phyloP scores from a whole-genome alignment of 2,329 filamentous ascomycete species.

The Didymella pomorum region DNA sequence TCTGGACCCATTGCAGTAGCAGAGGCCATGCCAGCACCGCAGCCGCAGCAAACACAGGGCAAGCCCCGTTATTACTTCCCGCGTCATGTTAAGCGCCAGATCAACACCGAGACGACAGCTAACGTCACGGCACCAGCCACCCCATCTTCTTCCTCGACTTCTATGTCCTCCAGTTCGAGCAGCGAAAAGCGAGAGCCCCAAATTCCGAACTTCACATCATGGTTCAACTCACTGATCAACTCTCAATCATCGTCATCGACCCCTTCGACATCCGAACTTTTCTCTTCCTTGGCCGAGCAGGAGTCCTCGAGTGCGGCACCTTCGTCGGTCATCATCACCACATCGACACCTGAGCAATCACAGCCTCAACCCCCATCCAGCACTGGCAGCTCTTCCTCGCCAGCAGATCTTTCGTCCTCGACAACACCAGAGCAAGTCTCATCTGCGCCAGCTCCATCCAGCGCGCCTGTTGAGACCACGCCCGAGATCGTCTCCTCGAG shows the following conservation, averaged over 20 bases:
- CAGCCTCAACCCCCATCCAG: conserved; percentile 6
- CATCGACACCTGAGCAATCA: conserved; percentile 24
- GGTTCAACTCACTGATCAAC: conserved; percentile 39
- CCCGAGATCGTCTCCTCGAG: conserved; percentile 7
- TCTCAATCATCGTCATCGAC: conserved; percentile 27
- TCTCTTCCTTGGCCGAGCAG: conserved; percentile 23
- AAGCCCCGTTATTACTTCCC: conserved; percentile 58
- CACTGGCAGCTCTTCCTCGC: conserved; percentile 16
- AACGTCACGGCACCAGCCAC: conserved; percentile 45
- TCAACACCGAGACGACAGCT: conserved; percentile 35
- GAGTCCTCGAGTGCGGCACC: conserved; percentile 24
- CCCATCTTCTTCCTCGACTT: conserved; percentile 28
- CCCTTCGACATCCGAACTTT: conserved; percentile 21
- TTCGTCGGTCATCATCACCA: conserved; percentile 26
- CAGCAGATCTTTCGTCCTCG: conserved; percentile 7
- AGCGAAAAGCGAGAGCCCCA: conserved; percentile 32
- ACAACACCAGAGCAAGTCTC: neutral
- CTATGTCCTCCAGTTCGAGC: conserved; percentile 30
- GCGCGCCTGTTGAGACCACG: neutral
- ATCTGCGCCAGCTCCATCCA: conserved; percentile 4
- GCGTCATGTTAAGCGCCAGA: conserved; percentile 56
- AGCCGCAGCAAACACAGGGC: conserved; percentile 44
- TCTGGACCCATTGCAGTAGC: conserved; percentile 53
- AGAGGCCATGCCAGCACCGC: conserved; percentile 58
- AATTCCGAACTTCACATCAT: conserved; percentile 36